A percentile compares a stretch with the other conserved stretches of the same genome.
phyloP scores from a whole-genome alignment of 2,329 filamentous ascomycete genomes.

The Trichophyton equinum region DNA sequence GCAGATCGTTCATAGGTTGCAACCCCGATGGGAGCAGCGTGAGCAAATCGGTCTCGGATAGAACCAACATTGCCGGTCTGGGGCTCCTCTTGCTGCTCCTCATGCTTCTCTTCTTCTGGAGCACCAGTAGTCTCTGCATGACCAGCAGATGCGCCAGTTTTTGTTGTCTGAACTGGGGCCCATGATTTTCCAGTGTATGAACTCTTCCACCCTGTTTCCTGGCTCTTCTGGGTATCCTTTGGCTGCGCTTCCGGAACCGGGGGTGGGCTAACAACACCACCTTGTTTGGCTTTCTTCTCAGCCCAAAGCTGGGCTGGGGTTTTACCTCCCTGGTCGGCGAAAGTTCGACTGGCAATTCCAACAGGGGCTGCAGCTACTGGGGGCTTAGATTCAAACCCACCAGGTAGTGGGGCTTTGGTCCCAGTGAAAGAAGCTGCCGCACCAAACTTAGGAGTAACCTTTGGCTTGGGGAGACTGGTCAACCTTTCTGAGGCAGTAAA shows the following conservation, averaged over 20 bases:
- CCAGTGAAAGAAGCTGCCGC: constrained; percentile 61
- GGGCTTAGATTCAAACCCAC: constrained; percentile 51
- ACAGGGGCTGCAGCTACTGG: constrained; percentile 48
- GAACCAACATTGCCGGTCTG: constrained; percentile 56
- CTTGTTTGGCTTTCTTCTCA: constrained; percentile 82
- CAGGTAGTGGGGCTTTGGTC: constrained; percentile 77
- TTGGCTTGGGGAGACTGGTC: constrained; percentile 83
- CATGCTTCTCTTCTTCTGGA: not conserved
- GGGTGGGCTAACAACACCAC: constrained; percentile 45
- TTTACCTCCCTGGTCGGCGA: constrained; percentile 89
- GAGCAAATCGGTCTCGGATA: constrained; percentile 69
- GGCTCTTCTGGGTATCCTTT: constrained; percentile 49
- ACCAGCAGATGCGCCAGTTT: constrained; percentile 51
- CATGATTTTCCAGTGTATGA: constrained; percentile 82
- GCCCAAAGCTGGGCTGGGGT: constrained; percentile 95
- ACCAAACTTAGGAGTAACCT: constrained; percentile 81
- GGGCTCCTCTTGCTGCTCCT: constrained; percentile 31
- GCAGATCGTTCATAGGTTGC: constrained; percentile 27
- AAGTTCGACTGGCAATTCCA: constrained; percentile 76
- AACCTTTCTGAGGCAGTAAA: constrained; percentile 66
- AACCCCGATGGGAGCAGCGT: constrained; percentile 50
- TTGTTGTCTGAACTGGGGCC: constrained; percentile 66
- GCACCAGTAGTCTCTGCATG: constrained; percentile 19
- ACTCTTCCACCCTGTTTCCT: constrained; percentile 67
- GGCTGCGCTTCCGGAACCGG: constrained; percentile 42